These are phyloP conservation scores for Brassica carinata DNA, from an alignment of 345 rosid species.

Conservation along the genomic window DNA sequence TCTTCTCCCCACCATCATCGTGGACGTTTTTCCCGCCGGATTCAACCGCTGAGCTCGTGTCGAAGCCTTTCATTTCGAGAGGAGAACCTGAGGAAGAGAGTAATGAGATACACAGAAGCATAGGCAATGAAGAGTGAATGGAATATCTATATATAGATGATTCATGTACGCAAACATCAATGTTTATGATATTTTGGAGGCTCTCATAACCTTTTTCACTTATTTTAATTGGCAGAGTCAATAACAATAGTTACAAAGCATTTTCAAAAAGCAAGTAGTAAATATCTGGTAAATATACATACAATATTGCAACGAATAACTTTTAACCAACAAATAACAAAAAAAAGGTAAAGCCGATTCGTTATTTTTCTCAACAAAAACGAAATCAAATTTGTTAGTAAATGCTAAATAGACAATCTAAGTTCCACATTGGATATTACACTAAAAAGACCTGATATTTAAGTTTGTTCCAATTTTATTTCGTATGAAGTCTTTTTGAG, in stretches of 20 bases:
- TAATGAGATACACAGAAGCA: not conserved
- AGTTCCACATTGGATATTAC: too few relatives aligned
- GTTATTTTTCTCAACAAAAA: too few relatives aligned
- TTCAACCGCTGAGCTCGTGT: constrained; percentile 7
- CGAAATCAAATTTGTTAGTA: too few relatives aligned
- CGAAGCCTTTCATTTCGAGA: constrained; percentile 2
- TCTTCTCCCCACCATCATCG: constrained; percentile 67
- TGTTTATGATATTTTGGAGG: not conserved
- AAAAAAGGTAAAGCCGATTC: too few relatives aligned
- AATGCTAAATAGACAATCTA: too few relatives aligned
- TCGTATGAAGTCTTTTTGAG: too few relatives aligned
- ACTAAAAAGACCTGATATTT: too few relatives aligned
- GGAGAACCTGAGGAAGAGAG: not conserved
- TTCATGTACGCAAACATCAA: not conserved
- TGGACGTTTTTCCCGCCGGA: constrained; percentile 46
- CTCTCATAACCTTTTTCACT: not conserved
- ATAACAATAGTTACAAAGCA: not conserved
- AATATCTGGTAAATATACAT: too few relatives aligned
- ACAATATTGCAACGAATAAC: too few relatives aligned
- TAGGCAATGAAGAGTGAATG: not conserved
- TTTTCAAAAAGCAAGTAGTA: not conserved
- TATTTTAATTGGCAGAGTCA: not conserved
- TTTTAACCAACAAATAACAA: too few relatives aligned
- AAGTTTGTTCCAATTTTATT: too few relatives aligned
- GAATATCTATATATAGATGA: not conserved